Base-by-base conservation (phyloP, 2,329 filamentous ascomycete genomes). In the Aspergillus sergii region DNA sequence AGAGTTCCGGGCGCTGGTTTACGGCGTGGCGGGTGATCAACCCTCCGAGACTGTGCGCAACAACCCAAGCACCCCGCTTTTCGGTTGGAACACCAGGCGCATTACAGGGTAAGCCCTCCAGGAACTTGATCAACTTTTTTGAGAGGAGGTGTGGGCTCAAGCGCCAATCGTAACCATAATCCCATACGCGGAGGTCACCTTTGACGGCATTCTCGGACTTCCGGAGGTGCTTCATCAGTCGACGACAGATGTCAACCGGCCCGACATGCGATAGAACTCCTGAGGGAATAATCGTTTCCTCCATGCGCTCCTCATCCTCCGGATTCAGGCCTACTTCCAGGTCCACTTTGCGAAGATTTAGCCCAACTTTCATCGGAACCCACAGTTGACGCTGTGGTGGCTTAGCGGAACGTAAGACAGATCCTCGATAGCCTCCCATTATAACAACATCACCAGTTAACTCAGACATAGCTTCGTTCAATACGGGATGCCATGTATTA, bases 121-220 rank as follows among this genome's bases (percentile, higher is more conserved):
- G 81, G 71, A 92, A 97, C 21, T 85, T 79, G 41, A 89, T 86
- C n/a, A 98, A 81, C 64, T 87, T 87, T 53, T 84, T 82, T 3
- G 91, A 93, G 0, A 95, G 84, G 0, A 93, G 81, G 71, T 90
- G 86, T 0, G 94, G 94, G 66, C 92, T 95, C 45, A 97, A 81
- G 19, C 94, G 86, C 94, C 94, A 98, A 78, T 98, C 94, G 71
- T 97, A 98, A 21, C 94, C 93, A 73, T 94, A 98, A 71, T 97
- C 90, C 82, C 93, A 93, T 0, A 97, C 86, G 54, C 93, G 85
- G 7, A 97, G 80, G 66, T 86, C 89, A 9, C 92, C 92, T 4
- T 81, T 84, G 58, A 86, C 85, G 1, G 87, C 88, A 71, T 96
- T 96, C 14, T 92, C 88, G 68, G 87, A 91, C 36, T 89, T 88